Evolutionary conservation across 1,284 basidiomycete genomes (phyloP).

Genomic region (Rhodotorula mucilaginosa): DNA sequence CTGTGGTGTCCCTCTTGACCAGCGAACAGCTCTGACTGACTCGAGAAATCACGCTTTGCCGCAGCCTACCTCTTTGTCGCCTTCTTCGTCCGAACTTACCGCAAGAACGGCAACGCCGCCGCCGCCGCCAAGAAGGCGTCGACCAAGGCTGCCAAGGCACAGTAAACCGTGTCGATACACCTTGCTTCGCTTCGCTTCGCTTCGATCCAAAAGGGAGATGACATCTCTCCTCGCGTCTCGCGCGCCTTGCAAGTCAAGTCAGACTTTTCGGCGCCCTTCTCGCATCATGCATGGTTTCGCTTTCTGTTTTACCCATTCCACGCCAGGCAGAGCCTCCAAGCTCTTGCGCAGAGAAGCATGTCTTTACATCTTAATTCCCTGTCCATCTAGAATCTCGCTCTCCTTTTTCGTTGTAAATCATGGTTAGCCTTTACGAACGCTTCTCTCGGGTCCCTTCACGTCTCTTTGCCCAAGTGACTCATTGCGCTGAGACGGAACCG

Average conservation of each 20-base stretch:
- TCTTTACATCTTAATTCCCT: no score
- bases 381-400: no score
- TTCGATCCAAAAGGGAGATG: conserved; percentile 20
- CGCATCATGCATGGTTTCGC: neutral
- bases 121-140: conserved; percentile 1
- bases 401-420: no score
- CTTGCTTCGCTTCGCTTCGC: conserved; percentile 20
- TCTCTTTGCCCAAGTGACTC: no score
- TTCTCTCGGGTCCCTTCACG: no score
- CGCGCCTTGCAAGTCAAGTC: neutral
- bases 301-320: neutral
- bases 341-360: no score
- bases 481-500: no score
- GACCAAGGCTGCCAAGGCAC: neutral
- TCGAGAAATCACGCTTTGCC: no score
- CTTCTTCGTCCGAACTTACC: conserved; percentile 38
- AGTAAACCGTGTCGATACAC: neutral
- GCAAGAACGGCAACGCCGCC: conserved; percentile 1
- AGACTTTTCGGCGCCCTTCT: neutral
- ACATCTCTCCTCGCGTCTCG: neutral
- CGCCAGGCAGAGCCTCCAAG: no score
- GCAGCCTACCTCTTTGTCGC: conserved; percentile 35
- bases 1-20: neutral
- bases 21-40: no score
- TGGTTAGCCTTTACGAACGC: no score